phyloP scores from a whole-genome alignment of 2,329 filamentous ascomycete genomes.

The Taxawa tesnikishii region DNA sequence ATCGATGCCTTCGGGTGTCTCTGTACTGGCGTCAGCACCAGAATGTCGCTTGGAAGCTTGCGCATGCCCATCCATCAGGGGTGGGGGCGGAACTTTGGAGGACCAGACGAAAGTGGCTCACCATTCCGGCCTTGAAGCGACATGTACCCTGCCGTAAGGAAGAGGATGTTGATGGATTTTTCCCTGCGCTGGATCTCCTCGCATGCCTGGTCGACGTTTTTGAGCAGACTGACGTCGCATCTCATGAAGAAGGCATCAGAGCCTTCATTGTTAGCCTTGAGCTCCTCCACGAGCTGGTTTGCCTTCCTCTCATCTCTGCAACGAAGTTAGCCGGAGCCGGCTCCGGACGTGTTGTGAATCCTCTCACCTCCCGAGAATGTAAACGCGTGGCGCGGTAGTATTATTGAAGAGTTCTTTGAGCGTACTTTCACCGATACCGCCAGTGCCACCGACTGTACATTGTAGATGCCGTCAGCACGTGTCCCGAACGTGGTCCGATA shows the following conservation, averaged over 20 bases:
- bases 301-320: slow-evolving; percentile 25
- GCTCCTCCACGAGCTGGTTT: slow-evolving; percentile 21
- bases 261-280: slow-evolving; percentile 24
- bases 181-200: slow-evolving; percentile 39
- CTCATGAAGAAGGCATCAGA: slow-evolving; percentile 28
- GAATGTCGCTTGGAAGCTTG: too few species aligned
- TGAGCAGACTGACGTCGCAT: slow-evolving; percentile 27
- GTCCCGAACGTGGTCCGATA: too few species aligned
- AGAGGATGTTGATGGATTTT: slow-evolving; percentile 40
- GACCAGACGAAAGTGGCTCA: too few species aligned
- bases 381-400: slow-evolving; percentile 25
- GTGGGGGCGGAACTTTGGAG: too few species aligned
- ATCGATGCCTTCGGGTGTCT: slow-evolving; percentile 46
- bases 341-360: background rate
- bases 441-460: slow-evolving; percentile 30
- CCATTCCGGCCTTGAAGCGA: slow-evolving; percentile 25
- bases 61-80: too few species aligned
- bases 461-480: too few species aligned
- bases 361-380: slow-evolving; percentile 28
- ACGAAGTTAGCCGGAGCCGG: background rate
- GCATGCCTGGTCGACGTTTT: slow-evolving; percentile 30
- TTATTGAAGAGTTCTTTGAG: slow-evolving; percentile 28
- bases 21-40: slow-evolving; percentile 21
- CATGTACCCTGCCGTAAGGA: slow-evolving; percentile 40
- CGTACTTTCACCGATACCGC: slow-evolving; percentile 31